A percentile compares a stretch with the other conserved stretches of the same genome.
These are phyloP conservation scores for Colletotrichum sp. DNA, from an alignment of 2,329 filamentous ascomycete species.

Conservation along the genomic window DNA sequence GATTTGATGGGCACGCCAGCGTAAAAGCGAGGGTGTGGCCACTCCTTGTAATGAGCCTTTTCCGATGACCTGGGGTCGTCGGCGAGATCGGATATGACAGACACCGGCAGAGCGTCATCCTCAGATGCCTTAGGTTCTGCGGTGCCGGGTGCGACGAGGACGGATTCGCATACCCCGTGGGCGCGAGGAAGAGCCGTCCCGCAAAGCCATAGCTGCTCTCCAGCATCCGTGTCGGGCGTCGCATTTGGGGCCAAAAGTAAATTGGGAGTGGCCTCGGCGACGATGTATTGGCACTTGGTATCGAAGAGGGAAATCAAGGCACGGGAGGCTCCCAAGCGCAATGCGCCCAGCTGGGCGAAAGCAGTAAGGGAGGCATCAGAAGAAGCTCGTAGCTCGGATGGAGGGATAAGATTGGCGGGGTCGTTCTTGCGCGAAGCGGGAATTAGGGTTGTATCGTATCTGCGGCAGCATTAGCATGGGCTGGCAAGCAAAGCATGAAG, in stretches of 20 bases:
- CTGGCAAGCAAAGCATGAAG: not conserved
- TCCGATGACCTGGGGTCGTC: slow-evolving; percentile 32
- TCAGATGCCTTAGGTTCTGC: accelerated
- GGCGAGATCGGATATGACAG: slow-evolving; percentile 37
- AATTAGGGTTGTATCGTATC: slow-evolving; percentile 17
- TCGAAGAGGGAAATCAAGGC: slow-evolving; percentile 59
- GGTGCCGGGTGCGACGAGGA: slow-evolving; percentile 16
- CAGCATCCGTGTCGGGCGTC: not conserved
- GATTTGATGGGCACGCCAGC: slow-evolving; percentile 46
- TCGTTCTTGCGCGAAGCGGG: slow-evolving; percentile 22
- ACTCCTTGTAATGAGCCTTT: slow-evolving; percentile 27
- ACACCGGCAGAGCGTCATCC: slow-evolving; percentile 32
- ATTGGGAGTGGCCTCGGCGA: slow-evolving; percentile 54
- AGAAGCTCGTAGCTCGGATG: slow-evolving; percentile 28
- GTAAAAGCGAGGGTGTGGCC: slow-evolving; percentile 38
- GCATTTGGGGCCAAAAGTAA: slow-evolving; percentile 37
- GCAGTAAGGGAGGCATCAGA: slow-evolving; percentile 47
- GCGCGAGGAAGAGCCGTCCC: slow-evolving; percentile 32
- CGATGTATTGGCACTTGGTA: slow-evolving; percentile 48
- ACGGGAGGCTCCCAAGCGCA: slow-evolving; percentile 43
- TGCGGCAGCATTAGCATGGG: not conserved
- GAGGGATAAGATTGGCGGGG: slow-evolving; percentile 22
- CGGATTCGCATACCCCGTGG: slow-evolving; percentile 31
- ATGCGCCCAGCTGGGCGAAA: slow-evolving; percentile 53
- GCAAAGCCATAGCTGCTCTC: slow-evolving; percentile 26